A percentile compares a stretch with the other conserved stretches of the same genome.
Evolutionary conservation across 495 filamentous ascomycete species (phyloP).

Genomic region (Penicillium mononematosum): DNA sequence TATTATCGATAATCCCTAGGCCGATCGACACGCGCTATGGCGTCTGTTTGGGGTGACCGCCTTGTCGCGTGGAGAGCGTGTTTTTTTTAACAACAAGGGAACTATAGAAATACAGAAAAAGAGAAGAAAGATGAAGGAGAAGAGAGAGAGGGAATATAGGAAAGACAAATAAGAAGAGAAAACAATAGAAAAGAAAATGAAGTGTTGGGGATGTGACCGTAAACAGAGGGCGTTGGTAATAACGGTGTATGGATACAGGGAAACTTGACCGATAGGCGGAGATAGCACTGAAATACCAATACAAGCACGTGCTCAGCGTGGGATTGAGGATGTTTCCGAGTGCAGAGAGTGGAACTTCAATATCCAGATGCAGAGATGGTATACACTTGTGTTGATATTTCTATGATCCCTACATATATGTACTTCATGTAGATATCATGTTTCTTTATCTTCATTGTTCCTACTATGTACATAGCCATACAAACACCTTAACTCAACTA

Average conservation of each 20-base stretch:
- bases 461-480: neutral
- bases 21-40: constrained; percentile 34
- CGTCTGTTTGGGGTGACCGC: constrained; percentile 38
- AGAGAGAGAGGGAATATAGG: constrained; percentile 5
- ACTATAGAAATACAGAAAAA: neutral
- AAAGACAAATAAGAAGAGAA: constrained; percentile 12
- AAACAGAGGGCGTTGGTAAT: constrained; percentile 26
- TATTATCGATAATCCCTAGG: constrained; percentile 38
- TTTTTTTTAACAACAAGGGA: neutral
- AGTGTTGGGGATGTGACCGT: constrained; percentile 23
- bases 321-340: constrained; percentile 33
- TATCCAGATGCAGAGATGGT: constrained; percentile 2
- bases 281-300: constrained; percentile 24
- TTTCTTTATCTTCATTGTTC: neutral
- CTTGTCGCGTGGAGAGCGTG: constrained; percentile 35
- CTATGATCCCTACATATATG: neutral
- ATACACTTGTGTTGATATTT: neutral
- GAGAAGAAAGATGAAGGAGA: constrained; percentile 1
- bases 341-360: constrained; percentile 18
- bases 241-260: constrained; percentile 18
- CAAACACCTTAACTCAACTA: neutral
- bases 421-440: neutral
- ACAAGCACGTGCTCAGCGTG: constrained; percentile 25
- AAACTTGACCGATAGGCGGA: neutral
- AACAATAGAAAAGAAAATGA: constrained; percentile 14